Conservation (phyloP, 345 rosid species). For the Melastoma malabathricum region DNA sequence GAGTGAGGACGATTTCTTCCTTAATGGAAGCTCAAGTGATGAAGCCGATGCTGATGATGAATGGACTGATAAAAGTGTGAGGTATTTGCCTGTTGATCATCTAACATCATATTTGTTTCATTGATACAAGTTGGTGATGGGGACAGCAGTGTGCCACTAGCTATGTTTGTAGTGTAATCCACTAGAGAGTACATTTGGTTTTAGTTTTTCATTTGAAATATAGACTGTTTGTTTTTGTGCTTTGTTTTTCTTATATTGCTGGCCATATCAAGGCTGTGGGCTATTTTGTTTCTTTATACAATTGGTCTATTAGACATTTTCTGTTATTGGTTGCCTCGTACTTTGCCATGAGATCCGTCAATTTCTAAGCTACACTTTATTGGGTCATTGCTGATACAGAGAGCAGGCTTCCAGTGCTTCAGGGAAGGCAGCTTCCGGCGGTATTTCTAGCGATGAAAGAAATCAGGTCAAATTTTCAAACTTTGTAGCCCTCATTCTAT, state of each 20-base stretch:
- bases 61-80: slow-evolving; percentile 88
- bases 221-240: too few species aligned
- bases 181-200: too few species aligned
- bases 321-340: too few species aligned
- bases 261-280: too few species aligned
- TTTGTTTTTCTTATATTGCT: too few species aligned
- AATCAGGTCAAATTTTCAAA: slow-evolving; percentile 52
- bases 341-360: not conserved
- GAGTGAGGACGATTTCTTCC: slow-evolving; percentile 94
- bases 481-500: not conserved
- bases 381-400: slow-evolving; percentile 21
- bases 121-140: not conserved
- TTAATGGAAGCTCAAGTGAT: slow-evolving; percentile 84
- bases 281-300: too few species aligned
- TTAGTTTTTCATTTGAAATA: too few species aligned
- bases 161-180: too few species aligned
- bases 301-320: too few species aligned
- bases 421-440: slow-evolving; percentile 66
- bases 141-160: not conserved
- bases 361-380: not conserved
- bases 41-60: slow-evolving; percentile 99
- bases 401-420: slow-evolving; percentile 96
- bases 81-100: slow-evolving; percentile 26
- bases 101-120: not conserved
- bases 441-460: slow-evolving; percentile 95